A percentile compares a stretch with the other conserved stretches of the same genome.
These are phyloP conservation scores for Dothideomycetidae sp. DNA, from an alignment of 2,329 filamentous ascomycete genomes.

Conservation along the genomic window DNA sequence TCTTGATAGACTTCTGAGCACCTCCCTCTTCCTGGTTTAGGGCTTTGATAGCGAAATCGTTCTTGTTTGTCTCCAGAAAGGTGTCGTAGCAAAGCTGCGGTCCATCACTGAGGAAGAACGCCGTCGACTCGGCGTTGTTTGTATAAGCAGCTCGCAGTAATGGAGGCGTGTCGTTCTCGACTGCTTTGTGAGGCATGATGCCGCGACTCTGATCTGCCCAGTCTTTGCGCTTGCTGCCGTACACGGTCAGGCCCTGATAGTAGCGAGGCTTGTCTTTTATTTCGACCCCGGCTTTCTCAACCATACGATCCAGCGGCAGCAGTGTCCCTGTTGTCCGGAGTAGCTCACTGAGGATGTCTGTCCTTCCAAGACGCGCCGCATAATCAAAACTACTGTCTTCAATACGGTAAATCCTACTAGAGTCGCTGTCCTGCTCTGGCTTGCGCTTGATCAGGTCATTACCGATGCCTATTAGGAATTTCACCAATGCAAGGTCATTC, in stretches of 20 bases:
- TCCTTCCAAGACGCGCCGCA: slow-evolving; percentile 35
- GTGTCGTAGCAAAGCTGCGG: slow-evolving; percentile 54
- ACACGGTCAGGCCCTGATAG: slow-evolving; percentile 65
- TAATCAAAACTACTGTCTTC: slow-evolving; percentile 22
- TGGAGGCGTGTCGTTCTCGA: slow-evolving; percentile 36
- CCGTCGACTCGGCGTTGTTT: slow-evolving; percentile 51
- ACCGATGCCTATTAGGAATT: background rate
- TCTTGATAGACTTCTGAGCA: slow-evolving; percentile 47
- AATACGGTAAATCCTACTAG: background rate
- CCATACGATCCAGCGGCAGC: slow-evolving; percentile 52
- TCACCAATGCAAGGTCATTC: slow-evolving; percentile 17
- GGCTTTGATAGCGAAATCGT: slow-evolving; percentile 48
- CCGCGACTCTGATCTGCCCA: slow-evolving; percentile 54
- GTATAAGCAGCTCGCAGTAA: slow-evolving; percentile 43
- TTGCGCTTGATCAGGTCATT: background rate
- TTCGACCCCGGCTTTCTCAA: slow-evolving; percentile 50
- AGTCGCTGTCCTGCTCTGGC: background rate
- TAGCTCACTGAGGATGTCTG: slow-evolving; percentile 45
- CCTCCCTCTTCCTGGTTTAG: slow-evolving; percentile 46
- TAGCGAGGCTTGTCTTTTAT: slow-evolving; percentile 50
- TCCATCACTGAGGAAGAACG: slow-evolving; percentile 64
- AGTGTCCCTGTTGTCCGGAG: slow-evolving; percentile 55
- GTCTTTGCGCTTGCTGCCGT: slow-evolving; percentile 58
- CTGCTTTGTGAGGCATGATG: slow-evolving; percentile 10
- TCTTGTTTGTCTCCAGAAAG: slow-evolving; percentile 47